phyloP scores from a whole-genome alignment of 2,329 filamentous ascomycete genomes.

The Botrytis byssoidea region DNA sequence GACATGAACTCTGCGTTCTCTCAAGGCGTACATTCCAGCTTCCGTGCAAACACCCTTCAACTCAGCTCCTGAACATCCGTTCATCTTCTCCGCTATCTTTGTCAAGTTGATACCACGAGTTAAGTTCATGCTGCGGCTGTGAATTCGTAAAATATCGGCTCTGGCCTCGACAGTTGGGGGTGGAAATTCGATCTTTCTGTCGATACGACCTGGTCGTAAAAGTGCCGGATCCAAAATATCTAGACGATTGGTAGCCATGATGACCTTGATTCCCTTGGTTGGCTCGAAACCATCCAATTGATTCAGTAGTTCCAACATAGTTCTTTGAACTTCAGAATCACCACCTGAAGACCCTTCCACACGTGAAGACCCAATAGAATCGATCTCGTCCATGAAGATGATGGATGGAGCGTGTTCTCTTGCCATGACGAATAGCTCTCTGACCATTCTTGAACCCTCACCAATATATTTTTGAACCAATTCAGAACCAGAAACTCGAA shows the following conservation, averaged over 20 bases:
- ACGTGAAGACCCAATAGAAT: conserved; percentile 95
- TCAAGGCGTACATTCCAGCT: conserved; percentile 95
- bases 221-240: conserved; percentile 96
- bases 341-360: conserved; percentile 94
- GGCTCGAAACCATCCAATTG: conserved; percentile 98
- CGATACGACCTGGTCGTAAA: conserved; percentile 92
- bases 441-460: conserved; percentile 96
- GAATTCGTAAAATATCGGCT: conserved; percentile 96
- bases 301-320: conserved; percentile 97
- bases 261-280: conserved; percentile 99
- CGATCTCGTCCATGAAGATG: conserved; percentile 99
- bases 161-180: conserved; percentile 94
- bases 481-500: conserved; percentile 92
- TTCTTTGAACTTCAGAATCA: conserved; percentile 96
- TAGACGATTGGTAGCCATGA: conserved; percentile 98
- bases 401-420: conserved; percentile 96
- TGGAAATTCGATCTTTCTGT: conserved; percentile 98
- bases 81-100: conserved; percentile 99
- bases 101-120: conserved; percentile 95
- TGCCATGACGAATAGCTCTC: conserved; percentile 98
- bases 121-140: conserved; percentile 97
- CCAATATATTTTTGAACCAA: conserved; percentile 99
- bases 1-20: conserved; percentile 93
- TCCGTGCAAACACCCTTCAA: conserved; percentile 99
- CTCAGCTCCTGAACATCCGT: conserved; percentile 95